Base-by-base conservation (phyloP, 2,329 filamentous ascomycete genomes). In the Epichloe uncinata region DNA sequence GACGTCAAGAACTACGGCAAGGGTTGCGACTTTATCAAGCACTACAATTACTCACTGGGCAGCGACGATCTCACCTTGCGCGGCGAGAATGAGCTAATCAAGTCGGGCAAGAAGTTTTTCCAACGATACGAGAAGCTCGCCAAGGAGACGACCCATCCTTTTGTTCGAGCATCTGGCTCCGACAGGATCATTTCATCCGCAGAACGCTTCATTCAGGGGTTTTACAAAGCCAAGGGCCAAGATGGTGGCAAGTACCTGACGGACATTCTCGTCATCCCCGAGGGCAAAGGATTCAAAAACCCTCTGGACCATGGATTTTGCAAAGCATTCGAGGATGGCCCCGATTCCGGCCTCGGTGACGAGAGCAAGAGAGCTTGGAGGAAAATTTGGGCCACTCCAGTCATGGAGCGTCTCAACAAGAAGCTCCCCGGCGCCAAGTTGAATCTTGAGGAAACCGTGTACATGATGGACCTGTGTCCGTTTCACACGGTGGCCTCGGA, bases 381-480 rank as follows among this genome's bases (percentile, higher is more conserved):
- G 0, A 66, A 72, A 5, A 70, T 75, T 5, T 94, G 93, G 61
- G 72, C 80, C 1, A 78, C 80, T 0, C 66, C 78, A 0, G 86
- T 95, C 55, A 74, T 76, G n/a, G 65, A 73, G 2, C 79, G 87
- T 7, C 66, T 95, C 40, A 88, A 90, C 61, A 58, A 68, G 13
- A 78, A 83, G 53, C 72, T 96, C 0, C 75, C 74, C 0, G 84
- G 85, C 2, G 81, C 78, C 5, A 79, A 84, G 53, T 64, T 95
- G 41, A 78, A 75, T 3, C 61, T 72, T 12, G 60, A 69, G 1
- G 81, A 91, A 35, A 78, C 81, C 1, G 70, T 89, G 50, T 77
- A 75, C 51, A 63, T 96, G 35, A 95, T 96, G 88, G 88, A 95
- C 58, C 72, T 95, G 53, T 96, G 90, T 60, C 83, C 90, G 0